phyloP scores from a whole-genome alignment of 306 rosid genomes.

The Mucuna pruriens region DNA sequence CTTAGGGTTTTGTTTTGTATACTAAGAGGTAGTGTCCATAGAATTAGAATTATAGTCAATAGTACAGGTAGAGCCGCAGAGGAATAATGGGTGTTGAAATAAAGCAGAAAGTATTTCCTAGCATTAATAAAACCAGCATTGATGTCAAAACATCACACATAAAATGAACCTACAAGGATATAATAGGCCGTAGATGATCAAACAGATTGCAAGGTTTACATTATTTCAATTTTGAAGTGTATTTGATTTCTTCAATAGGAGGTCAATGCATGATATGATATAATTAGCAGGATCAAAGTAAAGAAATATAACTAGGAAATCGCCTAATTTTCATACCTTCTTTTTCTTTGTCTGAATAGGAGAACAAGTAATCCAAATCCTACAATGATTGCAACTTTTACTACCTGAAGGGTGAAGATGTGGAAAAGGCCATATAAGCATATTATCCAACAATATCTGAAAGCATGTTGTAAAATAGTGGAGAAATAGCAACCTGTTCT shows the following conservation, averaged over 20 bases:
- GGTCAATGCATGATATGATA: constrained; percentile 22
- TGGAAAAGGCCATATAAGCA: constrained; percentile 8
- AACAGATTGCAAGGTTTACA: neutral
- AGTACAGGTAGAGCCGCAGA: neutral
- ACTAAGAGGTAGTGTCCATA: neutral
- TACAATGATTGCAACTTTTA: constrained; percentile 70
- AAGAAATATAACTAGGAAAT: constrained; percentile 15
- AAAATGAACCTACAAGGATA: neutral
- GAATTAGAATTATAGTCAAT: neutral
- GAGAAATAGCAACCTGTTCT: neutral
- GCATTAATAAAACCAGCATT: neutral
- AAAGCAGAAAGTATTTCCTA: neutral
- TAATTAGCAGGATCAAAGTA: neutral
- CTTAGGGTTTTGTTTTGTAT: neutral
- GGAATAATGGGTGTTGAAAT: constrained; percentile 7
- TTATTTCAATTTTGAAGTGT: constrained; percentile 26
- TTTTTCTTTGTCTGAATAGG: constrained; percentile 69
- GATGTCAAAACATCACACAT: neutral
- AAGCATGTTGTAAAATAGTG: neutral
- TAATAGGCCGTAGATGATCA: neutral
- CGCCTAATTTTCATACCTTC: constrained; percentile 42
- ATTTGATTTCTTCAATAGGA: constrained; percentile 10
- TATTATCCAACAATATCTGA: neutral
- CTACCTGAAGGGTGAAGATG: constrained; percentile 53
- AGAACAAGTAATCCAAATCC: constrained; percentile 91